These are phyloP conservation scores for Geosmithia putterillii DNA, from an alignment of 2,329 filamentous ascomycete species.

Conservation along the genomic window DNA sequence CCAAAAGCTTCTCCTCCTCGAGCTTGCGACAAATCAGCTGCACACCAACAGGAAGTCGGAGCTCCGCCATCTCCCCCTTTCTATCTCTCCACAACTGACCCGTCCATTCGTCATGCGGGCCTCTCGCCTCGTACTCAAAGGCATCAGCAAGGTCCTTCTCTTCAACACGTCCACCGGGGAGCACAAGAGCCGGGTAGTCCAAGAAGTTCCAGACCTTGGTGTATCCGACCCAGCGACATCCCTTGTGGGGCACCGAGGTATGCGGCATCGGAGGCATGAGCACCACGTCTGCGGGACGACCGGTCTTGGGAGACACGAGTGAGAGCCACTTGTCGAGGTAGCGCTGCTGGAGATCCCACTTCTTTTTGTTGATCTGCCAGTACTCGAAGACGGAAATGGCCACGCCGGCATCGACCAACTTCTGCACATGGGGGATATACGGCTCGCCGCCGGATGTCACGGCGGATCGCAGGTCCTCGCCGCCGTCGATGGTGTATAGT, in stretches of 20 bases:
- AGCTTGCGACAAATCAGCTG: conserved; percentile 38
- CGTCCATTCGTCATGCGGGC: conserved; percentile 9
- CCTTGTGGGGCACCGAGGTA: conserved; percentile 31
- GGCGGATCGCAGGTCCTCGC: conserved; percentile 47
- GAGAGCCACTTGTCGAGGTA: conserved; percentile 48
- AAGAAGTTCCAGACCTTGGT: conserved; percentile 17
- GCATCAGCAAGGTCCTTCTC: conserved; percentile 23
- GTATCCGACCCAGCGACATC: conserved; percentile 34
- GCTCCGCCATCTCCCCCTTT: conserved; percentile 6
- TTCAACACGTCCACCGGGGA: conserved; percentile 19
- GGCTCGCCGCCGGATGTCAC: conserved; percentile 44
- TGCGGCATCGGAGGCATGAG: conserved; percentile 50
- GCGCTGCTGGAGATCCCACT: conserved; percentile 21
- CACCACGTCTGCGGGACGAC: conserved; percentile 38
- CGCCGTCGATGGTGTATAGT: conserved; percentile 50
- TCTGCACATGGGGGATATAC: conserved; percentile 44
- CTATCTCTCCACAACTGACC: conserved; percentile 5
- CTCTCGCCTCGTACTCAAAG: conserved; percentile 7
- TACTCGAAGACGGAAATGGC: conserved; percentile 52
- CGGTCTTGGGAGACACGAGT: conserved; percentile 25
- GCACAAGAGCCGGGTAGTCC: conserved; percentile 13
- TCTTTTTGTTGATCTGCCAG: conserved; percentile 53
- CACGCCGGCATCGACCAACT: conserved; percentile 35
- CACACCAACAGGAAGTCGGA: conserved; percentile 29
- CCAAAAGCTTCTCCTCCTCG: conserved; percentile 43